Conservation (phyloP, 352 stramenopile species). For the Plasmopara halstedii region DNA sequence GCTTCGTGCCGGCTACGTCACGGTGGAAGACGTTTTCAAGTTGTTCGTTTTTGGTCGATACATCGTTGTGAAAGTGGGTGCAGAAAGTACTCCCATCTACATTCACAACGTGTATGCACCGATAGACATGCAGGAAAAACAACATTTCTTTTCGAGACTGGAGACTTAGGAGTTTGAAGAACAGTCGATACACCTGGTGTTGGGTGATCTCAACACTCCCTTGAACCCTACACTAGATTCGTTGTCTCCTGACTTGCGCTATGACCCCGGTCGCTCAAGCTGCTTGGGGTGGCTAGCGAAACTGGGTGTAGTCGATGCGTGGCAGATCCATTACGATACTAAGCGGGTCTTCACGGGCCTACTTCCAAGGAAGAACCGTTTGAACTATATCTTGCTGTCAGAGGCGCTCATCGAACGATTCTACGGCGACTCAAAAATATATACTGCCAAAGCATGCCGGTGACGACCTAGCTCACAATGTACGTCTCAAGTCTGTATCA, state of each 20-base stretch:
- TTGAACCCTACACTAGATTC: not conserved
- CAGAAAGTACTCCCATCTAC: not conserved
- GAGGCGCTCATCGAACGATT: not conserved
- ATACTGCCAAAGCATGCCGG: not conserved
- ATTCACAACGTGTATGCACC: not conserved
- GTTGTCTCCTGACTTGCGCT: not conserved
- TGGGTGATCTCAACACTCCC: not conserved
- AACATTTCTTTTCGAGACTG: not conserved
- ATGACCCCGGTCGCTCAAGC: not conserved
- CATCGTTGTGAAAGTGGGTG: too few relatives aligned
- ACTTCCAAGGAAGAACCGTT: not conserved
- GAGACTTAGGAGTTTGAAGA: not conserved
- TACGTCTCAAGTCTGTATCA: not conserved
- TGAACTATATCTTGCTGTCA: not conserved
- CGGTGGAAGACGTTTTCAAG: too few relatives aligned
- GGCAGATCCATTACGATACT: not conserved
- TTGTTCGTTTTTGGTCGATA: too few relatives aligned
- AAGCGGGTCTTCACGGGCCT: not conserved
- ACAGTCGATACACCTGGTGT: not conserved
- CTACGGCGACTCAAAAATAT: not conserved
- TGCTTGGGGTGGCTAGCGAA: not conserved
- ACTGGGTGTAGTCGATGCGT: not conserved
- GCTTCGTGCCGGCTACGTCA: too few relatives aligned
- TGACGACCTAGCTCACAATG: not conserved
- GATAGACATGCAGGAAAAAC: not conserved